Evolutionary conservation across 768 basidiomycete species (phyloP), one percentile per base, ranked within the genome.

Genomic region (Termitomyces sp.): DNA sequence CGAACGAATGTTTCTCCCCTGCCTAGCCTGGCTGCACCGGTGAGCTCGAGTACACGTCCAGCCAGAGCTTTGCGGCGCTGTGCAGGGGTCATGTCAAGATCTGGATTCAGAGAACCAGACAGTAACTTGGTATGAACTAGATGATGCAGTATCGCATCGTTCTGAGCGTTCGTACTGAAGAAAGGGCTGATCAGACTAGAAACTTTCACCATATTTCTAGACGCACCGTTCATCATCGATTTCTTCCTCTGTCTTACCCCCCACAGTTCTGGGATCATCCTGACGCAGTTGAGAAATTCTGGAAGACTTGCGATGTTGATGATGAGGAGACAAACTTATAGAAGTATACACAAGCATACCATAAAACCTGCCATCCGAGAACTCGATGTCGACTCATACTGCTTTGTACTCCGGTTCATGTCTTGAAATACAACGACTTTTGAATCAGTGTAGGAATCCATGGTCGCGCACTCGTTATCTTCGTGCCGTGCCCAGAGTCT

Each of bases 71-170:
- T 91, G 40, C 80, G 81, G 32, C 82, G 82, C 61, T 89, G 79
- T 5, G 87, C 88, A 27, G 85, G 79, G 17, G 80, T 78, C 53
- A 89, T 64, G 55, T 84, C 67, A 17, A 90, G 73, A 3, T 86
- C 83, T 2, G 79, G 71, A 64, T 84, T 77, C 8, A 86, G 68
- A 5, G 88, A 89, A 10, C 88, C 89, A 9, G 91, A 88, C 6
- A 94, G 73, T 5, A 94, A 72, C 60, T 86, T 79, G 0, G 91
- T 92, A 66, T 94, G 91, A 16, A 94, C 79, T 5, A 94, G 74
- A 51, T 82, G 85, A 67, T 92, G 89, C 14, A 94, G 78, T 25
- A 88, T 68, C 0, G 84, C 85, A 65, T 94, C 91, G 52, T 94
- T 93, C 61, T 88, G 84, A 10, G 75, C 71, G 67, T 90, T 89